Evolutionary conservation across 306 rosid genomes (phyloP).

Genomic region (Crataegus laevigata): DNA sequence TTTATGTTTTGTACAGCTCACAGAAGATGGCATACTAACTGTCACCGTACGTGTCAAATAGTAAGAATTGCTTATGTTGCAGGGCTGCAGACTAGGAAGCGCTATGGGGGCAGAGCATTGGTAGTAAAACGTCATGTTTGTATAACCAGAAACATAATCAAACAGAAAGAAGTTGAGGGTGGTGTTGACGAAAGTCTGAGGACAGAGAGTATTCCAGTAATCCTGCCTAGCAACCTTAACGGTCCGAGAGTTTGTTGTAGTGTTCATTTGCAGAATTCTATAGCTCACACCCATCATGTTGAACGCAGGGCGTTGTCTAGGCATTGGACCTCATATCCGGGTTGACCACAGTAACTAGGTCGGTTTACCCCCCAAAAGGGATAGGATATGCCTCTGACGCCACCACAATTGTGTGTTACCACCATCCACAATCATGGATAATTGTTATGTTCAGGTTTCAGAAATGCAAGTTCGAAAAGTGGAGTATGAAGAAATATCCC

Average conservation of each 20-base stretch:
- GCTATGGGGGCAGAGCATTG: fast-evolving
- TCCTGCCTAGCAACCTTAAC: background rate
- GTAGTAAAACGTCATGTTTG: background rate
- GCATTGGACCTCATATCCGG: background rate
- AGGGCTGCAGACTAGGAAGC: fast-evolving
- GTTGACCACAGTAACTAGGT: background rate
- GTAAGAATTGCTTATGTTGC: background rate
- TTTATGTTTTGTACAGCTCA: background rate
- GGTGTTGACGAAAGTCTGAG: background rate
- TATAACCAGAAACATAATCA: background rate
- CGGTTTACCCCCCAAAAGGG: background rate
- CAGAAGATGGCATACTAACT: fast-evolving
- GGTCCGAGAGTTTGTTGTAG: background rate
- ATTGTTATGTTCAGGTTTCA: background rate
- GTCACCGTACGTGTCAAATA: fast-evolving
- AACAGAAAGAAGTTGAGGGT: background rate
- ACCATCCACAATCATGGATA: background rate
- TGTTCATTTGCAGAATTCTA: background rate
- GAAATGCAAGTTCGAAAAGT: background rate
- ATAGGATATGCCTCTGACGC: background rate
- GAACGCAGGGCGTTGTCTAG: fast-evolving
- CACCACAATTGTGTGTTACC: background rate
- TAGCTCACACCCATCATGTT: background rate
- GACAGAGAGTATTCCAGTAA: background rate
- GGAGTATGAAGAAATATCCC: background rate